Conservation (phyloP, 2,329 filamentous ascomycete species). For the Paecilomyces fulvus region DNA sequence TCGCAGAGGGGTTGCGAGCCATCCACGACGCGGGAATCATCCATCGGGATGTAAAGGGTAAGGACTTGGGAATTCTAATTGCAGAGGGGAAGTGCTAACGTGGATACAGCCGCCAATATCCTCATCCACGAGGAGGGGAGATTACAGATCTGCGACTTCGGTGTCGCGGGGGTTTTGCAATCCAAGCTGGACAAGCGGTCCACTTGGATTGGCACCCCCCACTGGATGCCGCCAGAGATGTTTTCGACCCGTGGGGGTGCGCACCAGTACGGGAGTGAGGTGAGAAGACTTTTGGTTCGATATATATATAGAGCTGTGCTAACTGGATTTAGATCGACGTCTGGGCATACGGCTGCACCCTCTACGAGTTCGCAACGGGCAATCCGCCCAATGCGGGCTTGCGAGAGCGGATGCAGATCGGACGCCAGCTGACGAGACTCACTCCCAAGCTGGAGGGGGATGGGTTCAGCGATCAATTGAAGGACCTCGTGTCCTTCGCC, state of each 20-base stretch:
- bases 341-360: conserved; percentile 43
- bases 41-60: conserved; percentile 57
- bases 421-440: conserved; percentile 35
- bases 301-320: conserved; percentile 1
- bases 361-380: conserved; percentile 43
- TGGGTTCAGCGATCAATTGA: conserved; percentile 36
- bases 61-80: conserved; percentile 1
- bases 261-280: conserved; percentile 41
- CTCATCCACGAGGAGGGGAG: conserved; percentile 55
- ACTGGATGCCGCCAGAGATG: conserved; percentile 60
- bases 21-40: conserved; percentile 59
- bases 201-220: conserved; percentile 57
- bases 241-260: conserved; percentile 30
- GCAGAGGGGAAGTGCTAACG: not conserved
- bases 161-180: conserved; percentile 55
- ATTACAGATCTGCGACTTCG: conserved; percentile 58
- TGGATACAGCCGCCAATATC: conserved; percentile 48
- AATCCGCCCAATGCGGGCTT: conserved; percentile 41
- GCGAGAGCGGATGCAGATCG: conserved; percentile 40
- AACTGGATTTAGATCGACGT: conserved; percentile 35
- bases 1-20: conserved; percentile 53
- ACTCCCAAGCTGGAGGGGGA: conserved; percentile 35
- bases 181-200: conserved; percentile 52
- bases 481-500: conserved; percentile 36
- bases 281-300: conserved; percentile 13